Percentiles rank a stretch among this genome's conserved stretches.
phyloP scores from a whole-genome alignment of 768 basidiomycete genomes.

The Lanmaoa pseudosensibilis region DNA sequence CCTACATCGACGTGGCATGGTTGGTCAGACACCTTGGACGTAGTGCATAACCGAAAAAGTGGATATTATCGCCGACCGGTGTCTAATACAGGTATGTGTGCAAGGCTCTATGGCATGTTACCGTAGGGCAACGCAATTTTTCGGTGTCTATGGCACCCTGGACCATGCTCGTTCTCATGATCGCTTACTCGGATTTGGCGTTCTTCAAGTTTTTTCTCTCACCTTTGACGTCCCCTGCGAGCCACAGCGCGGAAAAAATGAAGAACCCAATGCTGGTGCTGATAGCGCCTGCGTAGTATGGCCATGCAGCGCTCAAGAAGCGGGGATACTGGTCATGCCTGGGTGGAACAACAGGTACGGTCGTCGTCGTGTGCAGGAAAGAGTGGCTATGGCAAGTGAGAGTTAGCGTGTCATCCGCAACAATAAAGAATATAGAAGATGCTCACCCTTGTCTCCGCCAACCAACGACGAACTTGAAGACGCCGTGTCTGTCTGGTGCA shows the following conservation, averaged over 20 bases:
- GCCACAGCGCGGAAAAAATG: conserved; percentile 84
- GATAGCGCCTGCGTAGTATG: conserved; percentile 90
- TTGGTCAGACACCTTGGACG: background rate
- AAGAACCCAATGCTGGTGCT: conserved; percentile 86
- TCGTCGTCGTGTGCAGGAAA: conserved; percentile 70
- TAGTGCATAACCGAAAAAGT: background rate
- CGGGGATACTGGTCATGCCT: conserved; percentile 94
- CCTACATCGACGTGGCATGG: conserved; percentile 2
- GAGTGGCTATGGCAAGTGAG: conserved; percentile 52
- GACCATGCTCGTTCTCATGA: background rate
- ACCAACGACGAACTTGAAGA: conserved; percentile 95
- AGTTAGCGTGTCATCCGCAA: background rate
- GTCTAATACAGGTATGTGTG: conserved; percentile 26
- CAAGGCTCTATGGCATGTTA: conserved; percentile 6
- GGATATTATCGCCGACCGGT: conserved; percentile 6
- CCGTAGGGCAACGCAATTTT: conserved; percentile 10
- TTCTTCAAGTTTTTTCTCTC: conserved; percentile 49
- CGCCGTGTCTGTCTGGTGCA: conserved; percentile 93
- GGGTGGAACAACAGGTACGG: conserved; percentile 87
- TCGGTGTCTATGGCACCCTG: background rate
- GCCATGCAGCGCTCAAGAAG: conserved; percentile 94
- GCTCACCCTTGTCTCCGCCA: conserved; percentile 86
- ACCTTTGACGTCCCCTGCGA: conserved; percentile 77
- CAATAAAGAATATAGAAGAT: background rate
- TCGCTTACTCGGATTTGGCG: conserved; percentile 29